phyloP scores from a whole-genome alignment of 2,329 filamentous ascomycete species.

The Pyrenochaeta sp. region DNA sequence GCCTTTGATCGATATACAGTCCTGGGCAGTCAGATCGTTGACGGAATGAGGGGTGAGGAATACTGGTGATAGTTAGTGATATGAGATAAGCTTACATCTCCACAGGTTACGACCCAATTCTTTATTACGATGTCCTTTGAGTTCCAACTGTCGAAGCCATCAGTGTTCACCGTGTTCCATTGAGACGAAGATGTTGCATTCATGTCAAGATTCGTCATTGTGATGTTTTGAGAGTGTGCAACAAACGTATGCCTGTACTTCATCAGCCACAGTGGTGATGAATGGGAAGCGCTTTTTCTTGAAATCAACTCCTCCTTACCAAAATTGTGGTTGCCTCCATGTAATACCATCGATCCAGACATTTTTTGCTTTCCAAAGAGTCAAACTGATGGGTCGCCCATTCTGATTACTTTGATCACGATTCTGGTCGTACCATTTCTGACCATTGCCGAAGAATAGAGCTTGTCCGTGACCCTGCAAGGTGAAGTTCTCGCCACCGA shows the following conservation, averaged over 20 bases:
- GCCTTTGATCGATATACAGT: slow-evolving; percentile 68
- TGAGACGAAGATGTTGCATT: slow-evolving; percentile 56
- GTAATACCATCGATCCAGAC: slow-evolving; percentile 54
- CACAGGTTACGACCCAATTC: slow-evolving; percentile 55
- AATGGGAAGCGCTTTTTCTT: too few relatives aligned
- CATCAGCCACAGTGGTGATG: too few relatives aligned
- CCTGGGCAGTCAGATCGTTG: slow-evolving; percentile 53
- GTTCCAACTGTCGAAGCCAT: slow-evolving; percentile 61
- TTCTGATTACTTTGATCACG: slow-evolving; percentile 51
- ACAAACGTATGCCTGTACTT: slow-evolving; percentile 51
- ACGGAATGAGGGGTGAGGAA: slow-evolving; percentile 33
- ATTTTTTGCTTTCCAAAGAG: slow-evolving; percentile 57
- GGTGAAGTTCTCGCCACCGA: slow-evolving; percentile 34
- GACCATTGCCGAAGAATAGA: slow-evolving; percentile 38
- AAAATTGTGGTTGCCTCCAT: slow-evolving; percentile 59
- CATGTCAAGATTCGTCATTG: slow-evolving; percentile 62
- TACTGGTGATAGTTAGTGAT: background rate
- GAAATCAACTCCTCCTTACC: too few relatives aligned
- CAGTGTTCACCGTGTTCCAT: slow-evolving; percentile 59
- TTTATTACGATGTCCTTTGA: slow-evolving; percentile 55
- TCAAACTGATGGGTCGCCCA: slow-evolving; percentile 56
- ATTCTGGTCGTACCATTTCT: slow-evolving; percentile 51
- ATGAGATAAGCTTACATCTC: slow-evolving; percentile 22
- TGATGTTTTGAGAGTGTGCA: slow-evolving; percentile 58
- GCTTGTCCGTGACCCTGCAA: slow-evolving; percentile 32